Base-by-base conservation (phyloP, 805 yeast genomes). In the Candida boleticola region DNA sequence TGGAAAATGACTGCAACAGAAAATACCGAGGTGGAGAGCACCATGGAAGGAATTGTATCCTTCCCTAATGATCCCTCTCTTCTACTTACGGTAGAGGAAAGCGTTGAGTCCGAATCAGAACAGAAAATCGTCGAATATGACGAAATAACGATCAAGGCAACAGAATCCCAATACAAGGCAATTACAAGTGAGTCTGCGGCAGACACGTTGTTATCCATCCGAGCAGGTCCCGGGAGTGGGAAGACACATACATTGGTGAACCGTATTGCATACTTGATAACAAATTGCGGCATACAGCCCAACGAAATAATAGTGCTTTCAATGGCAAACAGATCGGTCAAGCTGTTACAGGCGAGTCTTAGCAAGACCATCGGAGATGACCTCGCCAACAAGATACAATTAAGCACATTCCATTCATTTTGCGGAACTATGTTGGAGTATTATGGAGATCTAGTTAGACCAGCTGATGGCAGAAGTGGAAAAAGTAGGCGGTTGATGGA, bases 161-260 rank as follows among this genome's bases (percentile, higher is more conserved):
- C 84, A 0, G 59, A 58, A 2, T 56, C 75, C 0, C 89, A 82
- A 53, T 44, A 51, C 36, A 53, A 56, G 13, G 76, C 79, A 4
- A 74, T 82, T 7, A 53, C 59, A 1, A 58, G 60, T 42, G 76
- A 80, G 1, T 56, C 65, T 4, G 54, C 45, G 4, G 63, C 67
- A 5, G 56, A 64, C 14, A 60, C 68, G 5, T 60, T 82, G 0
- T 57, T 84, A 4, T 68, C 76, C 29, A 67, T 84, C 1, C 63
- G 71, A 6, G 85, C 89, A 0, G 89, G 89, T 0, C 89, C 90
- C 0, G 89, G 90, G 3, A 75, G 85, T 6, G 90, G 92, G 2
- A 84, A 84, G 52, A 82, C 89, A 0, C 63, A 66, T 26, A 82
- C 89, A 0, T 50, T 84, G 23, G 73, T 79, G 3, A 65, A 72